These are phyloP conservation scores for Penicillium glabrum DNA, from an alignment of 2,329 filamentous ascomycete species.

Conservation along the genomic window DNA sequence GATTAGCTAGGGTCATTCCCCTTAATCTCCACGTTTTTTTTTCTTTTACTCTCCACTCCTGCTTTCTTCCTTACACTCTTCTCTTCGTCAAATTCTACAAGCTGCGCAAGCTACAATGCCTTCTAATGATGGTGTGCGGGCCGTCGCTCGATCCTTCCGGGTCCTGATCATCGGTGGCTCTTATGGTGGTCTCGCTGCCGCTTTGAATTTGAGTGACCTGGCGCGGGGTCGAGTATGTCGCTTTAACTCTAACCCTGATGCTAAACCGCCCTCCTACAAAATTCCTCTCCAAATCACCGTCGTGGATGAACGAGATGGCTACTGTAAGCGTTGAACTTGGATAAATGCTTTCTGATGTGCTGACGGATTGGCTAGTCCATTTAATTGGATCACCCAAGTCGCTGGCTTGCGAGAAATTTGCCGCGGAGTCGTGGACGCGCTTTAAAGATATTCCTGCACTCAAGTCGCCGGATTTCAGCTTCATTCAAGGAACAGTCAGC, in stretches of 20 bases:
- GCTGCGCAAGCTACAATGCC: slow-evolving; percentile 18
- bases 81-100: not conserved
- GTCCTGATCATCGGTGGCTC: slow-evolving; percentile 70
- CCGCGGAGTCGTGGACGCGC: slow-evolving; percentile 68
- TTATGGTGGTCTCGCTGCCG: slow-evolving; percentile 68
- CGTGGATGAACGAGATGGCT: slow-evolving; percentile 80
- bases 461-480: slow-evolving; percentile 60
- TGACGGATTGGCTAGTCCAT: slow-evolving; percentile 56
- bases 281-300: slow-evolving; percentile 69
- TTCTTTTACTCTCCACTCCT: not conserved
- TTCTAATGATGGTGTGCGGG: slow-evolving; percentile 25
- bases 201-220: slow-evolving; percentile 67
- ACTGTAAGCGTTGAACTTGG: slow-evolving; percentile 53
- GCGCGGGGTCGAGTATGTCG: slow-evolving; percentile 58
- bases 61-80: not conserved
- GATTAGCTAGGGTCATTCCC: not conserved
- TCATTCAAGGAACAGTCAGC: slow-evolving; percentile 65
- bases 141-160: slow-evolving; percentile 38
- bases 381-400: slow-evolving; percentile 74
- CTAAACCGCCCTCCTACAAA: slow-evolving; percentile 34
- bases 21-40: not conserved
- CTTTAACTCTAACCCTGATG: slow-evolving; percentile 29
- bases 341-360: not conserved
- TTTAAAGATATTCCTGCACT: slow-evolving; percentile 67
- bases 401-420: slow-evolving; percentile 63